These are phyloP conservation scores for Fusarium veterinarium DNA, from an alignment of 2,329 filamentous ascomycete genomes.

Conservation along the genomic window DNA sequence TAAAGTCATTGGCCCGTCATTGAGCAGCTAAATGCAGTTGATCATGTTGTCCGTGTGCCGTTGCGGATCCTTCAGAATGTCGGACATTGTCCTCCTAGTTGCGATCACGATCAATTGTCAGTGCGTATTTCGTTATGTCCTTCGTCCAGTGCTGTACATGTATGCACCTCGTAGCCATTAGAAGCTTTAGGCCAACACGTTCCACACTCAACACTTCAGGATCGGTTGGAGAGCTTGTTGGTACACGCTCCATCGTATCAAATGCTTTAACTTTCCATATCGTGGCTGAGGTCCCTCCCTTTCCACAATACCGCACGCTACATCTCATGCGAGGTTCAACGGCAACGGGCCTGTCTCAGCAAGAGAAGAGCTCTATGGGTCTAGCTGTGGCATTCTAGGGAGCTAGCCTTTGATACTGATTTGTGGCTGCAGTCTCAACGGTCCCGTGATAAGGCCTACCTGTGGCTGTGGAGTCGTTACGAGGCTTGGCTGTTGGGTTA, in stretches of 20 bases:
- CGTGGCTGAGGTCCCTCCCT: neutral
- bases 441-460: constrained; percentile 40
- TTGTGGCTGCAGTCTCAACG: constrained; percentile 6
- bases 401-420: neutral
- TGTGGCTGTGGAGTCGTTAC: constrained; percentile 36
- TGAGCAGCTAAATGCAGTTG: neutral
- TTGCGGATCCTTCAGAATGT: neutral
- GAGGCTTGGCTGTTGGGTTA: neutral
- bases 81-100: neutral
- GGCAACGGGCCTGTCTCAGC: neutral
- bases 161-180: neutral
- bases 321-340: neutral
- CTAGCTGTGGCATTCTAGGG: neutral
- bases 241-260: neutral
- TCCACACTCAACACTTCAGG: neutral
- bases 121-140: neutral
- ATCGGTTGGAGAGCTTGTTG: neutral
- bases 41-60: neutral
- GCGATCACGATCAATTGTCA: neutral
- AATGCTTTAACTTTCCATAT: neutral
- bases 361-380: neutral
- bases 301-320: neutral
- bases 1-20: constrained; percentile 22
- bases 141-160: neutral
- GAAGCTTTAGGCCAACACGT: neutral